These are phyloP conservation scores for Penicillium chermesinum DNA, from an alignment of 495 filamentous ascomycete genomes.

Conservation along the genomic window DNA sequence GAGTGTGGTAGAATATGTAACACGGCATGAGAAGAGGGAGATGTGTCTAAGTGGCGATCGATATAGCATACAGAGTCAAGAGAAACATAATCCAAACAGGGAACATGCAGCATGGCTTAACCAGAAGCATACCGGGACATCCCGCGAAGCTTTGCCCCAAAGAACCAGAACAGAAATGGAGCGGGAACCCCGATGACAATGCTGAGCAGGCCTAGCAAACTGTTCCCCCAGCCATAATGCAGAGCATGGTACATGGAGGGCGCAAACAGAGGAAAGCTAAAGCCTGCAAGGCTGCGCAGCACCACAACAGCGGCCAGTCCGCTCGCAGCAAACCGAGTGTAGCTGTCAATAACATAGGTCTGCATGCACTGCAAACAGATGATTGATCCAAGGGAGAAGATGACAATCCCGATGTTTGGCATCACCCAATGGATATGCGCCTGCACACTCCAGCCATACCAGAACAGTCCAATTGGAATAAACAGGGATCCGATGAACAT, in stretches of 20 bases:
- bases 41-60: too few species aligned
- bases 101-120: too few species aligned
- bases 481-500: slow-evolving; percentile 11
- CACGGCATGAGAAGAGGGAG: too few species aligned
- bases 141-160: slow-evolving; percentile 4
- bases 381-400: slow-evolving; percentile 24
- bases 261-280: slow-evolving; percentile 33
- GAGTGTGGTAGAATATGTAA: too few species aligned
- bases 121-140: too few species aligned
- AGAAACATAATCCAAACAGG: too few species aligned
- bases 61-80: too few species aligned
- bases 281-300: slow-evolving; percentile 33
- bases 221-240: slow-evolving; percentile 38
- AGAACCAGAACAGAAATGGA: not conserved
- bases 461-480: slow-evolving; percentile 29
- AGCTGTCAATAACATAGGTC: slow-evolving; percentile 58
- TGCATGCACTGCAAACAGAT: slow-evolving; percentile 33
- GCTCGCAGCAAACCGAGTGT: slow-evolving; percentile 53
- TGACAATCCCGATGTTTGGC: slow-evolving; percentile 41
- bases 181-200: not conserved
- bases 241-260: slow-evolving; percentile 32
- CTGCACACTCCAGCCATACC: slow-evolving; percentile 43
- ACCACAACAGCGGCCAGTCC: slow-evolving; percentile 30
- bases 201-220: slow-evolving; percentile 24
- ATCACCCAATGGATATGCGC: slow-evolving; percentile 47